Evolutionary conservation across 1,284 basidiomycete species (phyloP), one percentile per base, ranked within the genome.

Genomic region (Apiotrichum akiyoshidainum): DNA sequence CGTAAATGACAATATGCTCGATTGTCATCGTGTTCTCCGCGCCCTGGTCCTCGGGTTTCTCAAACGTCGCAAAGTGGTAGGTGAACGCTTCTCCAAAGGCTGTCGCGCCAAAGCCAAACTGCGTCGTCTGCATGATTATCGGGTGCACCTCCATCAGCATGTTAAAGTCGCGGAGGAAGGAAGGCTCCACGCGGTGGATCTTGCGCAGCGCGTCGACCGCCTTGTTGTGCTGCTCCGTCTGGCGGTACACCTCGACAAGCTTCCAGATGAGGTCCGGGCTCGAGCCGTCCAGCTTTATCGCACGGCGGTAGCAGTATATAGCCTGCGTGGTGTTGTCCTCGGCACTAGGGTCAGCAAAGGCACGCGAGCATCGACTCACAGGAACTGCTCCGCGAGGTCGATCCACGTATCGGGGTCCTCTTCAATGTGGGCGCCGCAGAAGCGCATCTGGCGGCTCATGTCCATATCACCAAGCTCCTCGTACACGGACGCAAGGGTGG

Each of bases 231-330:
- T 91, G 86, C 1, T 85, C 86, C 34, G 87, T 83, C 63, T 90
- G 86, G 64, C 87, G 87, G 7, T 92, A 87, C 8, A 97, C 82
- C 5, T 84, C 80, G 0, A 93, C 91, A 2, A 92, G 85, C 66
- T 98, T 92, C 91, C 92, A 97, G 26, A 95, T 83, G 1, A 89
- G 87, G 60, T 89, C 87, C 11, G 91, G 83, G 63, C 97, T 93
- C 6, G 82, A 81, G 7, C 89, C 87, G 69, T 94, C 88, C 31
- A 89, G 80, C 62, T 83, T 86, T 69, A 88, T 85, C 0, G 90
- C 85, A 71, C 97, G 94, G 0, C 87, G 83, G 68, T 90, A 89
- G 72, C 95, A 98, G 73, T 98, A 97, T 33, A 96, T 78, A 0
- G 92, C 90, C 76, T 98, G 92, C 55, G 92, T 87, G 46, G 84